phyloP scores from a whole-genome alignment of 257 asterid species.

The Orobanche coerulescens region DNA sequence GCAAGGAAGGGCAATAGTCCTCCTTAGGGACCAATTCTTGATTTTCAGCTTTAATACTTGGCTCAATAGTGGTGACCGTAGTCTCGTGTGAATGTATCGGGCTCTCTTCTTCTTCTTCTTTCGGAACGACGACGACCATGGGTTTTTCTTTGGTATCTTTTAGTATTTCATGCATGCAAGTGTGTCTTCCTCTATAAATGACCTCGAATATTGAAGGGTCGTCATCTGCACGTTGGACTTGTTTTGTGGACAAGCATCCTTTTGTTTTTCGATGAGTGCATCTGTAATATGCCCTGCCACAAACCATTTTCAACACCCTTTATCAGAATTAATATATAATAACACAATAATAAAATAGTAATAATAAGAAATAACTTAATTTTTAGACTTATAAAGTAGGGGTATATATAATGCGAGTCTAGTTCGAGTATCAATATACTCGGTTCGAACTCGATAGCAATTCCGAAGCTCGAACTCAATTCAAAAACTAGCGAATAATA shows the following conservation, averaged over 20 bases:
- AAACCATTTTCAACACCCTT: neutral
- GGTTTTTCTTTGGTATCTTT: slow-evolving; percentile 23
- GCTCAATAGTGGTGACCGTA: slow-evolving; percentile 8
- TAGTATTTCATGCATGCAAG: slow-evolving; percentile 34
- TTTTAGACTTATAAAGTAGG: too few species aligned
- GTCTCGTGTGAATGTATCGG: slow-evolving; percentile 9
- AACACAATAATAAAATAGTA: too few species aligned
- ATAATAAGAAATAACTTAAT: too few species aligned
- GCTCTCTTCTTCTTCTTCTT: slow-evolving; percentile 17
- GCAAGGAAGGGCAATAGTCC: slow-evolving; percentile 29
- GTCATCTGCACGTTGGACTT: slow-evolving; percentile 55
- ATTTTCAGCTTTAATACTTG: slow-evolving; percentile 27
- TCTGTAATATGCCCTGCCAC: slow-evolving; percentile 66
- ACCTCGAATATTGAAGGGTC: slow-evolving; percentile 51
- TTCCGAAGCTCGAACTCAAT: too few species aligned
- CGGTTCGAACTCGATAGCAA: too few species aligned
- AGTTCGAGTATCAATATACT: too few species aligned
- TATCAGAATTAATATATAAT: too few species aligned
- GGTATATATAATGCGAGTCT: too few species aligned
- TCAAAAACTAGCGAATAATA: too few species aligned
- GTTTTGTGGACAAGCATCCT: slow-evolving; percentile 79
- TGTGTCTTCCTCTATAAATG: slow-evolving; percentile 62
- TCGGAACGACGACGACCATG: neutral
- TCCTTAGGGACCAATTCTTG: slow-evolving; percentile 10
- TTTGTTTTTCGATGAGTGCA: slow-evolving; percentile 73